Evolutionary conservation across 108 stramenopile genomes (phyloP).

Genomic region (Mayamaea pseudoterrestris): DNA sequence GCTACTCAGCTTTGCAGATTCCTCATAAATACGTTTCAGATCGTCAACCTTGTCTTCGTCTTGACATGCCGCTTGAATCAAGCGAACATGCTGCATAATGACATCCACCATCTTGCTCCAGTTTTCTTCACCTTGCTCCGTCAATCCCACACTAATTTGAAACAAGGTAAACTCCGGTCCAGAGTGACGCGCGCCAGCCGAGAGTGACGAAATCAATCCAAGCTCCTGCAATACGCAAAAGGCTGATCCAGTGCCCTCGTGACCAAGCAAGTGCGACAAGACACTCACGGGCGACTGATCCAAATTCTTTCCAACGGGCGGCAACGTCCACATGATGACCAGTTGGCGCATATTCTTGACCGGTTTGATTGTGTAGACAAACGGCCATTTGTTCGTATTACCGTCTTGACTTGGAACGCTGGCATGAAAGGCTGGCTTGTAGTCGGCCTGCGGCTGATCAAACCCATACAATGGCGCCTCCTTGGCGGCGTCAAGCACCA

Average conservation of each 20-base stretch:
- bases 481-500: constrained; percentile 45
- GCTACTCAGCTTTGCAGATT: constrained; percentile 27
- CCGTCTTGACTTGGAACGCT: constrained; percentile 20
- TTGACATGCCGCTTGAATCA: constrained; percentile 27
- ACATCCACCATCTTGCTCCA: constrained; percentile 52
- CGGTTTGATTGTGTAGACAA: constrained; percentile 55
- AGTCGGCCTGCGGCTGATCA: constrained; percentile 20
- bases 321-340: constrained; percentile 54
- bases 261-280: constrained; percentile 63
- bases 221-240: constrained; percentile 64
- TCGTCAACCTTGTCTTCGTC: constrained; percentile 2
- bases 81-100: constrained; percentile 51
- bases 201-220: constrained; percentile 41
- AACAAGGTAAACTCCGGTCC: constrained; percentile 54
- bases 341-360: constrained; percentile 49
- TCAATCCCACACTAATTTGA: constrained; percentile 56
- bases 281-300: constrained; percentile 48
- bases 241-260: constrained; percentile 57
- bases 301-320: constrained; percentile 22
- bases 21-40: constrained; percentile 37
- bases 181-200: constrained; percentile 39
- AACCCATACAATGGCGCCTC: constrained; percentile 43
- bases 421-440: constrained; percentile 37
- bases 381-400: constrained; percentile 33
- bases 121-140: constrained; percentile 57